Base-by-base conservation (phyloP, 441 rosid genomes). In the Croton laevigatus region DNA sequence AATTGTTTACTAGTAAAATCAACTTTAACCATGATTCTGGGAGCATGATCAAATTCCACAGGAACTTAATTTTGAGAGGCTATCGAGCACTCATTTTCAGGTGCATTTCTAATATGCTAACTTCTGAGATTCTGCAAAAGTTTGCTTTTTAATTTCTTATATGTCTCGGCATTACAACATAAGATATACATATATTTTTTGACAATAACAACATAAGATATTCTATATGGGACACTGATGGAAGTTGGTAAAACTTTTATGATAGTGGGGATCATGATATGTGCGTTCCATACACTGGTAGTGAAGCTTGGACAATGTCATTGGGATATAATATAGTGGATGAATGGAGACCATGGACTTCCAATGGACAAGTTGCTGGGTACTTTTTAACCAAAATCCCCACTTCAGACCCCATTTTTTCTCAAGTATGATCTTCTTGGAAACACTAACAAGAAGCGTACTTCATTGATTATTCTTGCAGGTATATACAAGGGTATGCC, bases 221-320 rank as follows among this genome's bases (percentile, higher is more conserved):
- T n/a, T n/a, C n/a, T n/a, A n/a, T n/a, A n/a, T n/a, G n/a, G 51
- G 32, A 32, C 62, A 58, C 53, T 65, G 23, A 55, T 54, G 48
- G 40, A 9, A 40, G 59, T 51, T 61, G 57, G 45, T 46, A 13
- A 1, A 44, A 14, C 52, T 55, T 13, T 58, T 20, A 23, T 34
- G 11, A 75, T 79, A 94, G 97, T 5, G 99, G 96, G 61, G 61
- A 57, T 57, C 61, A 57, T 46, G 98, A 90, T 73, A 81, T 90
- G 97, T 87, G 93, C 64, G 91, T 94, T 71, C 98, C 96, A 9
- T 90, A 74, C 81, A 94, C 98, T 3, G 96, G 97, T 3, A 88
- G 89, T 54, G 81, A 91, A 84, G 98, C 97, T n/a, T 91, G 97
- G 97, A 94, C 98, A 19, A 84, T 81, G 78, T 81, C 98, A 4